Base-by-base conservation (phyloP, 2,329 filamentous ascomycete species). In the Cucurbitaria berberidis region DNA sequence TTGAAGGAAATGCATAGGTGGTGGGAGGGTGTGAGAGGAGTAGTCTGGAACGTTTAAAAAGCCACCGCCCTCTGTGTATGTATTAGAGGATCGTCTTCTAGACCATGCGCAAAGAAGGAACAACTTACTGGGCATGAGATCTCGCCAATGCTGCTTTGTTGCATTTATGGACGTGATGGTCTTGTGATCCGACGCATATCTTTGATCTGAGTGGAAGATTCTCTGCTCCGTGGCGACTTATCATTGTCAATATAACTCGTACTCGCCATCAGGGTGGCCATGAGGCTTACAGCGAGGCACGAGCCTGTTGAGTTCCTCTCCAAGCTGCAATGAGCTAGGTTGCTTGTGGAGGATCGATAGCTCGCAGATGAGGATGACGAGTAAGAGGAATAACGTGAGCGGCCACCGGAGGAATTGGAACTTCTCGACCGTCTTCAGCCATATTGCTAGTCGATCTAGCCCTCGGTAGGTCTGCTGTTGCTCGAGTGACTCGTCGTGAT, bases 151-250 rank as follows among this genome's bases (percentile, higher is more conserved):
- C 3, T 32, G 26, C 21, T 58, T 60, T 24, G 60, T 62, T n/a
- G 35, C 39, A 26, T 49, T 54, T 11, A 60, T 45, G 1, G 60
- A 62, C 16, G 36, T 11, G 1, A 26, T 11, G 8, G 63, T 64
- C 13, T 26, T 50, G 48, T 66, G 60, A 45, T 66, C 63, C 1
- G 60, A 66, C 11, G 34, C 42, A 27, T 58, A 65, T 44, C 56
- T 51, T 3, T 32, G 19, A 30, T 65, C 58, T 24, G 40, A 44
- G 34, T 36, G 27, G 41, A 63, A 65, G n/a, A 53, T 55, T 27
- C 49, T 60, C 18, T 52, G 51, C 22, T 61, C 44, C 2, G 21
- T 40, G 5, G 56, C 46, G 36, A 63, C 62, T 65, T 24, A 21
- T 5, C 2, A 15, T 18, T 2, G 39, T 59, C 35, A 61, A 53